phyloP scores from a whole-genome alignment of 2,329 filamentous ascomycete species.

The Gnomoniopsis smithogilvyi region DNA sequence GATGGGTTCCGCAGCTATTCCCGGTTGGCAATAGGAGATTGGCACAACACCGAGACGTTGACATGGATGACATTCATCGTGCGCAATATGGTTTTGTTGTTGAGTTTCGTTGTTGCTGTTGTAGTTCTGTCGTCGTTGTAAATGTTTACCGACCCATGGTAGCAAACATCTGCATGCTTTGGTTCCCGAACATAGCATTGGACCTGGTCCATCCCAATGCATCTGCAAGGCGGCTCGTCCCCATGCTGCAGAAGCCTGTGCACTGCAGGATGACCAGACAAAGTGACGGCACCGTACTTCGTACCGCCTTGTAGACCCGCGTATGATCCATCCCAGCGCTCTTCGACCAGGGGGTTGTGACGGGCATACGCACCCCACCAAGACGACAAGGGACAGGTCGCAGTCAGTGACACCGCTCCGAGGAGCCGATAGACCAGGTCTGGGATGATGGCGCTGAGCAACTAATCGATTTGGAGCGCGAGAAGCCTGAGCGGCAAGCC shows the following conservation, averaged over 20 bases:
- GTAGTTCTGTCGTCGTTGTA: no score
- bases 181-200: slow-evolving; percentile 1
- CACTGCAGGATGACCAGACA: slow-evolving; percentile 12
- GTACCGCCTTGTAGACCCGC: slow-evolving; percentile 5
- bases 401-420: no score
- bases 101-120: no score
- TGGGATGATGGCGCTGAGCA: no score
- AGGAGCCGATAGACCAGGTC: no score
- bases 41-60: neutral
- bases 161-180: slow-evolving; percentile 13
- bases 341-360: no score
- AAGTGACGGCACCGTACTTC: neutral
- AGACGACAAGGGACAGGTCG: no score
- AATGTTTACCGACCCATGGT: neutral
- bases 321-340: neutral
- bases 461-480: no score
- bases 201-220: slow-evolving; percentile 14
- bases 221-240: slow-evolving; percentile 12
- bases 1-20: no score
- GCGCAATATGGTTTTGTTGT: no score
- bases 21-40: neutral
- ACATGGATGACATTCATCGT: neutral
- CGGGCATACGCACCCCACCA: no score
- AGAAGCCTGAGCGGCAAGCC: neutral
- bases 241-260: slow-evolving; percentile 16